Evolutionary conservation across 2,329 filamentous ascomycete genomes (phyloP).

Genomic region (Claviceps digitariae): DNA sequence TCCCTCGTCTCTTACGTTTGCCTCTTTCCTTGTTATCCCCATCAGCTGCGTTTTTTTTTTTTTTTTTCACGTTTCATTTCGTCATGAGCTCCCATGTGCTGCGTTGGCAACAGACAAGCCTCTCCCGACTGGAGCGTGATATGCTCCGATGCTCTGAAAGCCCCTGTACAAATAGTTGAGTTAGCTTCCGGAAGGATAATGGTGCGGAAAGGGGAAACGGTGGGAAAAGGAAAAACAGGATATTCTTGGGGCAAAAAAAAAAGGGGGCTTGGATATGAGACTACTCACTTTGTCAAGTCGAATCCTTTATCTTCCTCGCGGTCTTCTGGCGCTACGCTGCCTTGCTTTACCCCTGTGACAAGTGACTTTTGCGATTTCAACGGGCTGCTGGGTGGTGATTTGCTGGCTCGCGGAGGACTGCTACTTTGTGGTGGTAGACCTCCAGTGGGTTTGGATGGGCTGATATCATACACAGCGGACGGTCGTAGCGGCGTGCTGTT

Average conservation of each 20-base stretch:
- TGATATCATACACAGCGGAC: slow-evolving; percentile 37
- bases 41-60: neutral
- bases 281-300: slow-evolving; percentile 45
- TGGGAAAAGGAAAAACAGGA: neutral
- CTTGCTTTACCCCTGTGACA: slow-evolving; percentile 9
- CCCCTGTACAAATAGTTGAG: slow-evolving; percentile 29
- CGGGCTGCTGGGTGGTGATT: slow-evolving; percentile 40
- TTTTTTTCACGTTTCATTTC: neutral
- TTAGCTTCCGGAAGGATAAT: slow-evolving; percentile 9
- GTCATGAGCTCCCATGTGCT: slow-evolving; percentile 21
- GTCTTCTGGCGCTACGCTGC: slow-evolving; percentile 18
- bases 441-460: slow-evolving; percentile 38
- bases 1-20: neutral
- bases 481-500: slow-evolving; percentile 55
- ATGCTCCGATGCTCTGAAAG: slow-evolving; percentile 52
- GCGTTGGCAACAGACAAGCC: slow-evolving; percentile 30
- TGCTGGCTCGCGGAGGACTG: slow-evolving; percentile 37
- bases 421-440: slow-evolving; percentile 38
- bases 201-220: too few species aligned
- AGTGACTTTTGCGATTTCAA: slow-evolving; percentile 26
- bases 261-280: neutral
- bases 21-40: neutral
- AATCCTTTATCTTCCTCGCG: slow-evolving; percentile 38
- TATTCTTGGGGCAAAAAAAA: too few species aligned
- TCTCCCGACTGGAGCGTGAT: slow-evolving; percentile 41